Evolutionary conservation across 257 asterid species (phyloP).

Genomic region (Solanum medicagineum): DNA sequence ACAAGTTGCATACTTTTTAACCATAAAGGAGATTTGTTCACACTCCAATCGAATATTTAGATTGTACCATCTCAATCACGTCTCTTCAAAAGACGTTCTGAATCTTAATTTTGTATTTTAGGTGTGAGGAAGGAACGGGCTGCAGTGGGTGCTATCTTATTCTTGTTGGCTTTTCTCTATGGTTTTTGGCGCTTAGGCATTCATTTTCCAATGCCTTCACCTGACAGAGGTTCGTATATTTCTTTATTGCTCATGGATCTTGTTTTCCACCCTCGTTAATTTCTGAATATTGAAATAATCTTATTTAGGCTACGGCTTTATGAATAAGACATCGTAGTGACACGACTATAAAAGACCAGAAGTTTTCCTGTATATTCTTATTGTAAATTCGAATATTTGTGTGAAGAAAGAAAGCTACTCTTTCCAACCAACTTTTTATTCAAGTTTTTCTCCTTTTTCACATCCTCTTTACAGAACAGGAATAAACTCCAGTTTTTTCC

Average conservation of each 20-base stretch:
- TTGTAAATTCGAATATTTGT: background rate
- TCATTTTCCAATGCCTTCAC: constrained; percentile 99
- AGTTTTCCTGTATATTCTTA: background rate
- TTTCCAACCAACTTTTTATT: background rate
- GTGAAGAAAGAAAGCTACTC: background rate
- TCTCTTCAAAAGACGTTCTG: background rate
- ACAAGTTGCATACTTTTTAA: background rate
- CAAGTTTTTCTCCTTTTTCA: background rate
- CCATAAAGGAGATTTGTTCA: background rate
- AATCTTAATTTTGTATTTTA: constrained; percentile 21
- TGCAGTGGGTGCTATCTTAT: constrained; percentile 69
- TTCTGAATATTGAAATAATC: background rate
- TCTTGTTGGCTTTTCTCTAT: constrained; percentile 79
- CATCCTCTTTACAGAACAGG: background rate
- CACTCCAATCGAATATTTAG: background rate
- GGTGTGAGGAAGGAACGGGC: constrained; percentile 87
- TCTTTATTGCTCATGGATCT: background rate
- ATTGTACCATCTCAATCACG: background rate
- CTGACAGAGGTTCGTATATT: constrained; percentile 63
- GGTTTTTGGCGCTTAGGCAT: constrained; percentile 97
- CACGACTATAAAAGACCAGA: background rate
- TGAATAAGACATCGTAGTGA: background rate
- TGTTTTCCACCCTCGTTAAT: background rate
- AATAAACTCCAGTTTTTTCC: background rate
- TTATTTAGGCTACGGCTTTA: background rate